Percentiles rank a stretch among this genome's conserved stretches.
Evolutionary conservation across 106 monocot genomes (phyloP).

Genomic region (Dioscorea zingiberensis): DNA sequence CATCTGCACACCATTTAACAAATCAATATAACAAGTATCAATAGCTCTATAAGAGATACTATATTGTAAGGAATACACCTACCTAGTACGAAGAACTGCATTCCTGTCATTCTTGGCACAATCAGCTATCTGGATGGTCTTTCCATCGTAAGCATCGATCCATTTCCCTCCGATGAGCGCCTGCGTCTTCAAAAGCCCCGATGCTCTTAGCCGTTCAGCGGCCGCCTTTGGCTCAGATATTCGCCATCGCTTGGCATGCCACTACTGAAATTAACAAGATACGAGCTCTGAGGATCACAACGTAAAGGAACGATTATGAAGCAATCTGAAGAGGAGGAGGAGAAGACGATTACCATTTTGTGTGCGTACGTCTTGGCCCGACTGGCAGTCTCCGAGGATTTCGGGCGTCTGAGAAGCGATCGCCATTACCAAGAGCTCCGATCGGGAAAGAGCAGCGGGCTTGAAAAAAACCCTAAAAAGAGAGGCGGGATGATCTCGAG

Average conservation of each 20-base stretch:
- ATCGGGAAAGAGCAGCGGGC: no score
- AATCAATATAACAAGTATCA: not conserved
- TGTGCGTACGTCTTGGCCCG: slow-evolving; percentile 91
- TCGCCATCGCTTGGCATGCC: no score
- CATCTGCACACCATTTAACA: slow-evolving; percentile 44
- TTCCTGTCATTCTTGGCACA: slow-evolving; percentile 83
- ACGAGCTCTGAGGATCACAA: no score
- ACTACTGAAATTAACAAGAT: no score
- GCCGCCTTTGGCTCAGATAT: slow-evolving; percentile 40
- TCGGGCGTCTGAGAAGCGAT: slow-evolving; percentile 53
- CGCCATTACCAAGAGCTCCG: slow-evolving; percentile 54
- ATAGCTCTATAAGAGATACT: not conserved
- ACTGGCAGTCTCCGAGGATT: slow-evolving; percentile 94
- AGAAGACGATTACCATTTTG: slow-evolving; percentile 98
- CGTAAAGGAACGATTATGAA: slow-evolving; percentile 16
- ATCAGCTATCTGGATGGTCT: slow-evolving; percentile 65
- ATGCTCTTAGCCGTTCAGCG: slow-evolving; percentile 34
- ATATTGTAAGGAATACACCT: no score
- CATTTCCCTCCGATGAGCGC: slow-evolving; percentile 80
- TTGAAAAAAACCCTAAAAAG: no score
- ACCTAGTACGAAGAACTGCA: slow-evolving; percentile 97
- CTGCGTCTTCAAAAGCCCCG: slow-evolving; percentile 59
- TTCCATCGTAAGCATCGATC: slow-evolving; percentile 87
- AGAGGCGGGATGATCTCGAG: no score
- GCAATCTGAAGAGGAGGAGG: slow-evolving; percentile 1